phyloP scores from a whole-genome alignment of 1,284 basidiomycete species.

The Fomitopsis betulina region DNA sequence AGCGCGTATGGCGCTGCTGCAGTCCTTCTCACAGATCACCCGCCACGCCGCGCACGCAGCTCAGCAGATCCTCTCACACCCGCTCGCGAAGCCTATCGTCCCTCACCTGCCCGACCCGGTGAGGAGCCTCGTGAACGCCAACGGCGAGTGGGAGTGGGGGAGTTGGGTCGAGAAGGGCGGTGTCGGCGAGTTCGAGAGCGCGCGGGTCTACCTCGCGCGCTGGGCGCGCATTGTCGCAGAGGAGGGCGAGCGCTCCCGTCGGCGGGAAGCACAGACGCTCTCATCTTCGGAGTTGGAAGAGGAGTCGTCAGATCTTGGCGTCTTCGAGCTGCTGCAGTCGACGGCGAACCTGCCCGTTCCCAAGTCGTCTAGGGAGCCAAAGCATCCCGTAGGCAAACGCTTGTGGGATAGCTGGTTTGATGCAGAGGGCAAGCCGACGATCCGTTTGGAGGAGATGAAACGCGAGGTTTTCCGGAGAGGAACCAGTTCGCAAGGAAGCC shows the following conservation, averaged over 20 bases:
- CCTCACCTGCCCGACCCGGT: constrained; percentile 93
- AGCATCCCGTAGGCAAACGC: constrained; percentile 65
- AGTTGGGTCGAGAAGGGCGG: constrained; percentile 86
- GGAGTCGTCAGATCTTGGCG: constrained; percentile 73
- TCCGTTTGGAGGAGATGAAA: constrained; percentile 66
- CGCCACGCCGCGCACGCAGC: constrained; percentile 85
- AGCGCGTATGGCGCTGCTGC: constrained; percentile 71
- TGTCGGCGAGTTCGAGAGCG: constrained; percentile 92
- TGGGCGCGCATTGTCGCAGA: constrained; percentile 97
- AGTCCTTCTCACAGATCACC: constrained; percentile 87
- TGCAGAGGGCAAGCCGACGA: constrained; percentile 60
- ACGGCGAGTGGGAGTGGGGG: constrained; percentile 81
- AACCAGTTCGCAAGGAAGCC: constrained; percentile 43
- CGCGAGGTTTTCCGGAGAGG: constrained; percentile 77
- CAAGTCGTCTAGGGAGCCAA: constrained; percentile 67
- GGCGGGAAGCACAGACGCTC: constrained; percentile 66
- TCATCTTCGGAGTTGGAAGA: constrained; percentile 48
- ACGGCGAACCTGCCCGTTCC: constrained; percentile 75
- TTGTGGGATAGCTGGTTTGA: constrained; percentile 74
- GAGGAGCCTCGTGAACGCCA: constrained; percentile 78
- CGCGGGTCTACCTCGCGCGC: constrained; percentile 91
- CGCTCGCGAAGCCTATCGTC: constrained; percentile 89
- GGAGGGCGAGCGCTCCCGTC: constrained; percentile 85
- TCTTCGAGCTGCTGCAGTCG: constrained; percentile 84
- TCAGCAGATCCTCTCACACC: constrained; percentile 90